phyloP scores from a whole-genome alignment of 257 asterid species.

The Capsicum rhomboideum region DNA sequence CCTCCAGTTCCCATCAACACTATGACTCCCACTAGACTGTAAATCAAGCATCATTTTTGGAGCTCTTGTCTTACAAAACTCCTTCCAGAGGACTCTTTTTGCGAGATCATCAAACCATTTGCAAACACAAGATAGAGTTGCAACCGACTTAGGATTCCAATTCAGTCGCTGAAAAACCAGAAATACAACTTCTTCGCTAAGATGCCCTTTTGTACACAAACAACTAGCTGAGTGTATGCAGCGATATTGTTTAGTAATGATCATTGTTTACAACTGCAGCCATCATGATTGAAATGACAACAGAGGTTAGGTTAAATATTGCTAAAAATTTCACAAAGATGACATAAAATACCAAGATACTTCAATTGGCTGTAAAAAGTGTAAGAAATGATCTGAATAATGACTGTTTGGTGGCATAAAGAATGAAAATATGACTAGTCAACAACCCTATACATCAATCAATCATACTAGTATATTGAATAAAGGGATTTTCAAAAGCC shows the following conservation, averaged over 20 bases:
- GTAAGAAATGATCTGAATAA: neutral
- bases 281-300: neutral
- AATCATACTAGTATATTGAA: neutral
- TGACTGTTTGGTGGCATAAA: neutral
- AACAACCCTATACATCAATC: neutral
- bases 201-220: conserved; percentile 83
- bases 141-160: conserved; percentile 80
- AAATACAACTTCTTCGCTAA: conserved; percentile 64
- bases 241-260: conserved; percentile 68
- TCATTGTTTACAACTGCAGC: conserved; percentile 33
- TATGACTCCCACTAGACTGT: conserved; percentile 81
- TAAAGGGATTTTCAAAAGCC: neutral
- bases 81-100: conserved; percentile 87
- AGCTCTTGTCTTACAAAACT: conserved; percentile 87
- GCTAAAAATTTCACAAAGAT: neutral
- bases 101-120: conserved; percentile 98
- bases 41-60: conserved; percentile 95
- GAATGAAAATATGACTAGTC: neutral
- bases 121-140: conserved; percentile 72
- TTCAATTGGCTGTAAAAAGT: neutral
- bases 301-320: neutral
- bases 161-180: conserved; percentile 61
- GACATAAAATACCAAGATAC: neutral
- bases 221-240: conserved; percentile 86
- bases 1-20: conserved; percentile 92